A percentile compares a stretch with the other conserved stretches of the same genome.
Evolutionary conservation across 306 rosid species (phyloP).

Genomic region (Quercus parvula): DNA sequence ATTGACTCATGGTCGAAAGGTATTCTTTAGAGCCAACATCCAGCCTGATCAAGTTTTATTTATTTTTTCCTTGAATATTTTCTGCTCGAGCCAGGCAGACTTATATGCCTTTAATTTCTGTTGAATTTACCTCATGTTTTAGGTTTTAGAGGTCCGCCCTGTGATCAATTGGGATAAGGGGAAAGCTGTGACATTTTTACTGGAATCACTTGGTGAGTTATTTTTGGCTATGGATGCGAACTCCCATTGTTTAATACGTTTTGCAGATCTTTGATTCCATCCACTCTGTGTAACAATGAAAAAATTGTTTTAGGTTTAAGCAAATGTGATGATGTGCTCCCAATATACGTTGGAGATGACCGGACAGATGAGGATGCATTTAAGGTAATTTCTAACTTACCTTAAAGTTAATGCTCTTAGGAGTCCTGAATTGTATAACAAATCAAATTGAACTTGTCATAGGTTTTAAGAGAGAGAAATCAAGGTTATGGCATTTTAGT

Average conservation of each 20-base stretch:
- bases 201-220: constrained; percentile 87
- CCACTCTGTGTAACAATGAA: constrained; percentile 25
- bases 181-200: constrained; percentile 90
- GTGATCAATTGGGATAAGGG: constrained; percentile 95
- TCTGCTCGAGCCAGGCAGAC: background rate
- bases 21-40: constrained; percentile 24
- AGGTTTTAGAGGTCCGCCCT: constrained; percentile 98
- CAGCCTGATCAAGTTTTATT: background rate
- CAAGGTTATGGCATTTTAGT: constrained; percentile 85
- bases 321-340: constrained; percentile 79
- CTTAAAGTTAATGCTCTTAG: background rate
- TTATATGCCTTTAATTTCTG: background rate
- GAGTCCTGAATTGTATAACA: constrained; percentile 1
- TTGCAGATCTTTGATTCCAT: background rate
- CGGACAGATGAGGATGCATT: constrained; percentile 96
- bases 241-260: background rate
- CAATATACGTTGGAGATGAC: constrained; percentile 92
- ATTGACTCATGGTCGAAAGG: constrained; percentile 94
- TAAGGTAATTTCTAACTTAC: constrained; percentile 44
- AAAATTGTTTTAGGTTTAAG: constrained; percentile 50
- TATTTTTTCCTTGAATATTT: background rate
- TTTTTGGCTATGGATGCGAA: background rate
- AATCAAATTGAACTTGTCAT: constrained; percentile 9
- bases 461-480: constrained; percentile 77
- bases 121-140: constrained; percentile 3